Evolutionary conservation across 768 basidiomycete genomes (phyloP).

Genomic region (Nidula microcarpa): DNA sequence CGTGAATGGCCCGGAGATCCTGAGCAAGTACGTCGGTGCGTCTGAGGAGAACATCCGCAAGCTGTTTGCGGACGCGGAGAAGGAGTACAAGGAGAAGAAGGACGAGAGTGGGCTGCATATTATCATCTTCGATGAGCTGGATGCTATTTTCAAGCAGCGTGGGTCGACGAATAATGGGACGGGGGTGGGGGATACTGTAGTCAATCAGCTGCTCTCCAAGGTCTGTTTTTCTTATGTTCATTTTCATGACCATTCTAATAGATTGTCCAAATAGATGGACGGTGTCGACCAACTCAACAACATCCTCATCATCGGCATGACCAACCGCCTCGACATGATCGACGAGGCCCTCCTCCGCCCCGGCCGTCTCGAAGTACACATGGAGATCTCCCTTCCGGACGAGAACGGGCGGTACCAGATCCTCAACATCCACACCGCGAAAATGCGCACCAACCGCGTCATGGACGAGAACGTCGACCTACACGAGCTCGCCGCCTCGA

Average conservation of each 20-base stretch:
- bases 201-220: slow-evolving; percentile 98
- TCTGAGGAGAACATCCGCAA: slow-evolving; percentile 98
- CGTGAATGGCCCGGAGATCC: slow-evolving; percentile 96
- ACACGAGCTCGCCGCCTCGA: slow-evolving; percentile 70
- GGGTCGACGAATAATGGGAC: slow-evolving; percentile 89
- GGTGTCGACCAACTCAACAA: slow-evolving; percentile 99
- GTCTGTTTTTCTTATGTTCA: slow-evolving; percentile 29
- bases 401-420: slow-evolving; percentile 92
- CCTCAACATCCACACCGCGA: slow-evolving; percentile 89
- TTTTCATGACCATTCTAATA: neutral
- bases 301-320: slow-evolving; percentile 99
- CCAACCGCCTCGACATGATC: slow-evolving; percentile 97
- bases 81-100: slow-evolving; percentile 98
- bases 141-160: slow-evolving; percentile 98
- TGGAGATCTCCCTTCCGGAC: slow-evolving; percentile 98
- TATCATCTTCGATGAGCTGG: slow-evolving; percentile 98
- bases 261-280: slow-evolving; percentile 69
- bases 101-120: slow-evolving; percentile 98
- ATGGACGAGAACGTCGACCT: slow-evolving; percentile 88
- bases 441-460: slow-evolving; percentile 90
- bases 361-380: slow-evolving; percentile 97
- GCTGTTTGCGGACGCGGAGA: slow-evolving; percentile 96
- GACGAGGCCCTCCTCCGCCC: slow-evolving; percentile 97
- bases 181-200: slow-evolving; percentile 97
- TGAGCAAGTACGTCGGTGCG: slow-evolving; percentile 96